Percentiles rank a stretch among this genome's conserved stretches.
These are phyloP conservation scores for Fusarium sp. DNA, from an alignment of 2,329 filamentous ascomycete species.

Conservation along the genomic window DNA sequence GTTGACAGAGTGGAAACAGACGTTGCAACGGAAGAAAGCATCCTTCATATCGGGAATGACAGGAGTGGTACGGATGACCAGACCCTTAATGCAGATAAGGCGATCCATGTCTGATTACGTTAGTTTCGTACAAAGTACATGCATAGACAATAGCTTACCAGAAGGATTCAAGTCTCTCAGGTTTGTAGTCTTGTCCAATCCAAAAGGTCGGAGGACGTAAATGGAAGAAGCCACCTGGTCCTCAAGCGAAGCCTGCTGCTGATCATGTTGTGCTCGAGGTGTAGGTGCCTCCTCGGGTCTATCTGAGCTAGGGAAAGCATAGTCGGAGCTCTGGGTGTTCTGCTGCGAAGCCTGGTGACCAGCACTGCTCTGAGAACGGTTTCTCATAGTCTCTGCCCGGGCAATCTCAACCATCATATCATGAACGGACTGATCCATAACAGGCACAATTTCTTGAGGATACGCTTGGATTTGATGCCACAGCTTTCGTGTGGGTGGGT, in stretches of 20 bases:
- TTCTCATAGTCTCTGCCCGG: constrained; percentile 78
- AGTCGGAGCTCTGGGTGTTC: constrained; percentile 74
- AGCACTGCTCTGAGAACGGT: constrained; percentile 71
- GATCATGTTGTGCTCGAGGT: constrained; percentile 55
- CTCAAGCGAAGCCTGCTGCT: constrained; percentile 71
- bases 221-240: constrained; percentile 81
- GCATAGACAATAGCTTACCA: constrained; percentile 57
- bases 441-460: constrained; percentile 92
- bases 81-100: constrained; percentile 91
- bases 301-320: constrained; percentile 84
- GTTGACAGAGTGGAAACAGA: constrained; percentile 90
- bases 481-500: constrained; percentile 90
- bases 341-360: constrained; percentile 58
- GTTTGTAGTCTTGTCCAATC: constrained; percentile 87
- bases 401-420: constrained; percentile 94
- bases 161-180: constrained; percentile 93
- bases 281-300: constrained; percentile 61
- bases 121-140: constrained; percentile 4
- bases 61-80: constrained; percentile 94
- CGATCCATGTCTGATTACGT: constrained; percentile 85
- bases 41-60: constrained; percentile 99
- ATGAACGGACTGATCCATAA: constrained; percentile 95
- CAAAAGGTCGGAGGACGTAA: constrained; percentile 91
- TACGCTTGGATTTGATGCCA: constrained; percentile 97
- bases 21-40: constrained; percentile 95